Conservation (phyloP, 495 filamentous ascomycete species). For the Copromyces sp. region DNA sequence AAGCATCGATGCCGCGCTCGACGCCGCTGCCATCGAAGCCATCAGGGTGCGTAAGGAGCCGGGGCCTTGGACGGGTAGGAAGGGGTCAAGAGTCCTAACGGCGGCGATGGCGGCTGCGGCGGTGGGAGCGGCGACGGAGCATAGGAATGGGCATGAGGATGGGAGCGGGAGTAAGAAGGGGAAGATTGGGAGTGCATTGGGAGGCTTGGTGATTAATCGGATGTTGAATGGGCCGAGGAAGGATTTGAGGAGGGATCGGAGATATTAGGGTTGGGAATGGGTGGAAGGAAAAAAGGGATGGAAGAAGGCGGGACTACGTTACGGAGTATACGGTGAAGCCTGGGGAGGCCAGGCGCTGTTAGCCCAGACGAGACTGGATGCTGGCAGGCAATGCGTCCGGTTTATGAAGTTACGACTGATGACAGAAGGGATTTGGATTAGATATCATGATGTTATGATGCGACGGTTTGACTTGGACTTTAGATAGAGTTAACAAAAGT, state of each 20-base stretch:
- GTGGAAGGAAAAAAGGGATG: background rate
- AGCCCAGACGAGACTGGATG: too few relatives aligned
- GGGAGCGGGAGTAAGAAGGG: constrained; percentile 7
- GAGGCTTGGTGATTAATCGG: constrained; percentile 21
- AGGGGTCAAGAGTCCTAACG: constrained; percentile 30
- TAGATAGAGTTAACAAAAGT: background rate
- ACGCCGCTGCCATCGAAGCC: constrained; percentile 33
- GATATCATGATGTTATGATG: background rate
- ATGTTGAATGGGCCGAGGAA: constrained; percentile 20
- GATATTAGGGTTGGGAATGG: background rate
- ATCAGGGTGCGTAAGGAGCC: constrained; percentile 34
- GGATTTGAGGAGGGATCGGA: constrained; percentile 13
- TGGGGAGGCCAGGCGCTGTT: too few relatives aligned
- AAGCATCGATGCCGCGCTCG: constrained; percentile 21
- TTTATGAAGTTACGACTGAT: background rate
- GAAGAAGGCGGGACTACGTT: background rate
- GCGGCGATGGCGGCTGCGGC: constrained; percentile 34
- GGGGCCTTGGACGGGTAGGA: constrained; percentile 29
- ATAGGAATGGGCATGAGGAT: background rate
- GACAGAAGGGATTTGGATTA: background rate
- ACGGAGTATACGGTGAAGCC: background rate
- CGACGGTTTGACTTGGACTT: background rate
- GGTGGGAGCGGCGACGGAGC: constrained; percentile 25
- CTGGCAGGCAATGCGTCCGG: background rate
- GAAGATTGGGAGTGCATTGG: constrained; percentile 11